Evolutionary conservation across 2,329 filamentous ascomycete species (phyloP), one percentile per base, ranked within the genome.

Genomic region (Colletotrichum filicis): DNA sequence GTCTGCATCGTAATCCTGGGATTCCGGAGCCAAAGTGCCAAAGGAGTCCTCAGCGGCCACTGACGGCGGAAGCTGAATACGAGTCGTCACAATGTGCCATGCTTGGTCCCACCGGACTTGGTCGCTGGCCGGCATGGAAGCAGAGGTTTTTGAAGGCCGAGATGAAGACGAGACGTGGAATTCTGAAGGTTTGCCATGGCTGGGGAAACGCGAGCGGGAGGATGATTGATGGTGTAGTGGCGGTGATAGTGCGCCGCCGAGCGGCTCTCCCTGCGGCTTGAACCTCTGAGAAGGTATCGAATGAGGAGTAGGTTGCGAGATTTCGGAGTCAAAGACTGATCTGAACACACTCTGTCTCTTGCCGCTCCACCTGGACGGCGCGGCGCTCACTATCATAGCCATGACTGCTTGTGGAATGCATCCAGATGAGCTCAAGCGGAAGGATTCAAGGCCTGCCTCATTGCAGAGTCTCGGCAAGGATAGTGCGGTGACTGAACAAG

Each of bases 31-130:
- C 60, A 88, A 78, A 26, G 84, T 80, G 35, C 87, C 88, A 77
- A 89, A 89, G 28, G 87, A 88, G 77, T 89, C 88, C 77, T 90
- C 87, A 8, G 83, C 85, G 2, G 88, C 83, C 56, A 89, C 87
- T 11, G 88, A 88, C n/a, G 85, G 80, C 9, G 90, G 88, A 26
- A 92, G 83, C 59, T 86, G 85, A 58, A 92, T 88, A 42, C 84
- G 84, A 35, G 88, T 85, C 19, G 90, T 92, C 73, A 92, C 90
- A 32, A 85, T 82, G 78, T 91, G 88, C 91, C 91, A 92, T 71
- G 90, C 89, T 74, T 87, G 83, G 78, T 92, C 89, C 85, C 87
- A 91, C 74, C 85, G 85, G 66, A 86, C 84, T 80, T 92, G 90
- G 75, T 91, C 86, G 73, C 83, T 81, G 63, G 82, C 79, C 70